Conservation (phyloP, 2,329 filamentous ascomycete species). For the Pestalotiopsis sp. region DNA sequence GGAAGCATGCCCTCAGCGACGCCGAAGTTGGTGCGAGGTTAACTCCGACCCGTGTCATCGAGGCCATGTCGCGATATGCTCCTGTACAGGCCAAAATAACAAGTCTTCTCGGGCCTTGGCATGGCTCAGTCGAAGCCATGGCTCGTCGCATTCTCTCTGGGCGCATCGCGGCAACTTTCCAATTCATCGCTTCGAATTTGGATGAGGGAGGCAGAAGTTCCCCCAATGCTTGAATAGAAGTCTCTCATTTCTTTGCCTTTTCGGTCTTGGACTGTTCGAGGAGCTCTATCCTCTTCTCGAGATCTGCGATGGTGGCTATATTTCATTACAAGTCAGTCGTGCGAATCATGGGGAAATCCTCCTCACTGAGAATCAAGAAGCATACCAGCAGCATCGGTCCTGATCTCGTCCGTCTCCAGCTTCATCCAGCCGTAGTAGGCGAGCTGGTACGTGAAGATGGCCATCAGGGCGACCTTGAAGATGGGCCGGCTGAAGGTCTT, state of each 20-base stretch:
- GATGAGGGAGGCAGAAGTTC: not conserved
- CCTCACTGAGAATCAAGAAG: constrained; percentile 7
- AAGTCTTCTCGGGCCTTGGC: no score
- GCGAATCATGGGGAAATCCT: not conserved
- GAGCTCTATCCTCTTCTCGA: constrained; percentile 13
- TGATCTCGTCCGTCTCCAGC: constrained; percentile 73
- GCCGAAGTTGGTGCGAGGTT: no score
- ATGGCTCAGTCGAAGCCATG: no score
- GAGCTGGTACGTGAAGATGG: constrained; percentile 79
- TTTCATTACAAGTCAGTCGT: not conserved
- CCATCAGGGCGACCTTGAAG: constrained; percentile 73
- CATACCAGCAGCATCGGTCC: constrained; percentile 60
- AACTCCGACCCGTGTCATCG: no score
- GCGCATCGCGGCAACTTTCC: no score
- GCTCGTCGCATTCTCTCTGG: no score
- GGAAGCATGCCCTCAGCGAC: no score
- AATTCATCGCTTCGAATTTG: not conserved
- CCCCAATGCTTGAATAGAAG: not conserved
- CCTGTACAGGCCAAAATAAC: no score
- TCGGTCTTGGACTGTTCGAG: constrained; percentile 4
- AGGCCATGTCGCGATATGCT: no score
- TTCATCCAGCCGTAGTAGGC: constrained; percentile 75
- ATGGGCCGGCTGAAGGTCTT: constrained; percentile 74
- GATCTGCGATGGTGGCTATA: constrained; percentile 14
- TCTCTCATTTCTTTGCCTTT: constrained; percentile 7